Conservation (phyloP, 805 yeast genomes). For the Phaffomyces opuntiae region DNA sequence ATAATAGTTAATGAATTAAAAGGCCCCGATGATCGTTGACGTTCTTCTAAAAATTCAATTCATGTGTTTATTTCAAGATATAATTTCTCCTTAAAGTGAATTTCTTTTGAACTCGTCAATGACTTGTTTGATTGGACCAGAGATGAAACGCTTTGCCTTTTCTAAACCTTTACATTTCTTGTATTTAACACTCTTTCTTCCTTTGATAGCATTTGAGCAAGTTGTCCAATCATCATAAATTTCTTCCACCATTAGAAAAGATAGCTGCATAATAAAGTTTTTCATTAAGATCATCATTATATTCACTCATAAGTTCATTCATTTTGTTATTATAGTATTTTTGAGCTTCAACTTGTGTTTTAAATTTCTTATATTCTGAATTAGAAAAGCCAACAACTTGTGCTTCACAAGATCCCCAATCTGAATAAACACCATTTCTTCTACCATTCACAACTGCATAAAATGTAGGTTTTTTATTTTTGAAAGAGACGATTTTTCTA, state of each 20-base stretch:
- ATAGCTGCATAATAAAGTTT: conserved; percentile 27
- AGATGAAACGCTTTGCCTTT: conserved; percentile 11
- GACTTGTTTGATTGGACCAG: background rate
- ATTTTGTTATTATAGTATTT: background rate
- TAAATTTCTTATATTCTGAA: background rate
- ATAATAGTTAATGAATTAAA: conserved; percentile 42
- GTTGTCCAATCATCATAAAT: conserved; percentile 27
- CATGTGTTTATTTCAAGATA: conserved; percentile 3
- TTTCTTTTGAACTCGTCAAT: background rate
- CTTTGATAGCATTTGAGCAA: conserved; percentile 24
- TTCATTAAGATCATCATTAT: background rate
- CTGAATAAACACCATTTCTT: background rate
- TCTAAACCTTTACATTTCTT: conserved; percentile 31
- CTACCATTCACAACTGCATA: background rate
- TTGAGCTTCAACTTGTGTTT: background rate
- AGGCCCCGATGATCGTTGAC: background rate
- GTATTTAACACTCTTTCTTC: conserved; percentile 27
- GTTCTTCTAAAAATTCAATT: conserved; percentile 4
- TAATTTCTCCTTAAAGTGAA: background rate
- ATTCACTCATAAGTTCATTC: background rate
- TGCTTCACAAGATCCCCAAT: background rate
- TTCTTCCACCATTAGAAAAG: conserved; percentile 20
- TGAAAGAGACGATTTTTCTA: no score
- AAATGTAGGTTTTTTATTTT: background rate
- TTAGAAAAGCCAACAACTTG: background rate